Evolutionary conservation across 2,329 filamentous ascomycete genomes (phyloP), one percentile per base, ranked within the genome.

Genomic region (Cytospora chrysosperma): DNA sequence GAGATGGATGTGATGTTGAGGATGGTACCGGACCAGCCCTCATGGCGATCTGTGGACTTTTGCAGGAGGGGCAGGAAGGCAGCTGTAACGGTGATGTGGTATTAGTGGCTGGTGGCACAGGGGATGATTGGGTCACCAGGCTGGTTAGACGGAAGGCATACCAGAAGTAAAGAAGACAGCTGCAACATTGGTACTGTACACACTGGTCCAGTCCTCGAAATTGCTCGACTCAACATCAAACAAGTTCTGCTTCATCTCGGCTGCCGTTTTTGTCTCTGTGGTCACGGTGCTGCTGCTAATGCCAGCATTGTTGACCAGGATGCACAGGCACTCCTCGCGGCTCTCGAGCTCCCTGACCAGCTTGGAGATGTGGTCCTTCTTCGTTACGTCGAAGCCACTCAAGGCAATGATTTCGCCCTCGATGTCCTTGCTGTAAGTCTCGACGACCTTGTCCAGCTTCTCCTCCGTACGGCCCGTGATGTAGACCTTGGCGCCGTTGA

Each of bases 131-230:
- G 30, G n/a, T 19, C 7, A 28, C 6, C 2, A 8, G 27, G 34
- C 7, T 4, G 27, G n/a, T 40, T 6, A 37, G 6, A 21, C 10
- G 10, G n/a, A n/a, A 5, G 43, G 43, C 43, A 58, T 34, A 65
- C 64, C 64, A 43, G 61, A 61, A 56, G 85, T 80, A 68, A 88
- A 90, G 77, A 86, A 90, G 62, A 87, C 80, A 65, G 83, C 85
- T 34, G 91, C 85, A 13, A 93, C 90, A 68, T 96, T 93, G 24
- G 90, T 91, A 64, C 85, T 84, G 78, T 90, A 93, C 0, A 86
- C 85, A 49, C 83, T 76, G n/a, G 82, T 82, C 92, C 91, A 95
- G 69, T 89, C 85, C 37, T 91, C 85, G 62, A 90, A 81, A 0
- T 78, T 85, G 3, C 76, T 72, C 1, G 74, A 70, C 62, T 88